Evolutionary conservation across 2,329 filamentous ascomycete species (phyloP), one percentile per base, ranked within the genome.

Genomic region (Stemphylium vesicarium): DNA sequence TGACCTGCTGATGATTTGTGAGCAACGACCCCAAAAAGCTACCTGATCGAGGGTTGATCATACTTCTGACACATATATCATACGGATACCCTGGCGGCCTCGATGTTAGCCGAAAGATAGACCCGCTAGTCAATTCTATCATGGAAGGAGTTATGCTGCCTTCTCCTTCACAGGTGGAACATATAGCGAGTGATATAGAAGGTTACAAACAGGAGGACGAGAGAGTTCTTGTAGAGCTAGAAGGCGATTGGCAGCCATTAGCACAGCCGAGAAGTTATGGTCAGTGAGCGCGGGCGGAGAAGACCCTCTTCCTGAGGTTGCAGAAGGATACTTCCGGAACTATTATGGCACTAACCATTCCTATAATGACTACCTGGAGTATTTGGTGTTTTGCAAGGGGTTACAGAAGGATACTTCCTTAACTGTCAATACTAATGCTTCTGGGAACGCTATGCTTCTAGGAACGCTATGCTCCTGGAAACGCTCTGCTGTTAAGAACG

Each of bases 131-230:
- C 18, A 42, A 36, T 20, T 50, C 38, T 42, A 42, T 42, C 13
- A 41, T 50, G 9, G 38, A 50, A n/a, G 29, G 8, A 24, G 38
- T 22, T 29, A 12, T 50, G 8, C 20, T 38, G 5, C 4, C 29
- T 22, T 33, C 11, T 31, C n/a, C n/a, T 42, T 38, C 9, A 35
- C 9, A 33, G 18, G 46, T 31, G 18, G 38, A 20, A 42, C 4
- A 15, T 24, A 36, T 31, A 20, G n/a, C 26, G 18, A 48, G 51
- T 53, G 16, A 40, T 24, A 18, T 49, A 16, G n/a, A 43, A 7
- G n/a, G 15, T 32, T 53, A 53, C 13, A 53, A 31, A 42, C 9
- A 53, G 24, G 39, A 53, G 39, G 9, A 53, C 10, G 20, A 53
- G 18, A 53, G 7, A 16, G 18, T 9, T 22, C 7, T 42, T 33